Percentiles rank a stretch among this genome's conserved stretches.
Evolutionary conservation across 1,139 yeast genomes (phyloP).

Genomic region (Scheffersomyces stambukii): DNA sequence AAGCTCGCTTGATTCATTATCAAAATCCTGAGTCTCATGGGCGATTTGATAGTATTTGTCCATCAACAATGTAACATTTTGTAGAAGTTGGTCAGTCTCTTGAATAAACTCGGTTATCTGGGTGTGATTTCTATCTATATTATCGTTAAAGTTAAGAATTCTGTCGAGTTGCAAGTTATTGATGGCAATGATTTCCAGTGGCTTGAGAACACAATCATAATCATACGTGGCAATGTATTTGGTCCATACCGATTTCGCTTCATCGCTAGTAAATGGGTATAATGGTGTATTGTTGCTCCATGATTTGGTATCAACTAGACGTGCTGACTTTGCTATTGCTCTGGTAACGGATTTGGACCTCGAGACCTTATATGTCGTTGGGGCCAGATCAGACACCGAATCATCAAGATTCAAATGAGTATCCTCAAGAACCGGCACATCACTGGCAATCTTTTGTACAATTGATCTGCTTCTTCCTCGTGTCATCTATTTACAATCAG

Average conservation of each 20-base stretch:
- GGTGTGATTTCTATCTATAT: constrained; percentile 30
- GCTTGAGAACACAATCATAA: constrained; percentile 32
- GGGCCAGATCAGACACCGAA: neutral
- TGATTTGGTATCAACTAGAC: neutral
- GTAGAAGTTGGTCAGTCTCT: constrained; percentile 40
- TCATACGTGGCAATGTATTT: constrained; percentile 30
- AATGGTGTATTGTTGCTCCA: too few species aligned
- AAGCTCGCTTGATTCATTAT: constrained; percentile 50
- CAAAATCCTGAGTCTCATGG: constrained; percentile 61
- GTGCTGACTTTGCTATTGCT: neutral
- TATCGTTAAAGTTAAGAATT: constrained; percentile 36
- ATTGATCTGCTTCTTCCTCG: constrained; percentile 49
- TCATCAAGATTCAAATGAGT: constrained; percentile 12
- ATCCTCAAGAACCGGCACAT: constrained; percentile 26
- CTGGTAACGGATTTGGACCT: constrained; percentile 18
- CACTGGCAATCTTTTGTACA: constrained; percentile 42
- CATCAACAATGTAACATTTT: constrained; percentile 40
- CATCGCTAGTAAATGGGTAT: constrained; percentile 38
- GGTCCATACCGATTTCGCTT: constrained; percentile 29
- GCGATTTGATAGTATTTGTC: constrained; percentile 53
- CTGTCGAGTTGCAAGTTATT: constrained; percentile 28
- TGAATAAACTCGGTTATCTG: constrained; percentile 33
- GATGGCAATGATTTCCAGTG: constrained; percentile 27
- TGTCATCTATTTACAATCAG: too few species aligned
- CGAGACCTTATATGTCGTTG: constrained; percentile 7